phyloP scores from a whole-genome alignment of 208 protist species.

The Leishmania arabica region DNA sequence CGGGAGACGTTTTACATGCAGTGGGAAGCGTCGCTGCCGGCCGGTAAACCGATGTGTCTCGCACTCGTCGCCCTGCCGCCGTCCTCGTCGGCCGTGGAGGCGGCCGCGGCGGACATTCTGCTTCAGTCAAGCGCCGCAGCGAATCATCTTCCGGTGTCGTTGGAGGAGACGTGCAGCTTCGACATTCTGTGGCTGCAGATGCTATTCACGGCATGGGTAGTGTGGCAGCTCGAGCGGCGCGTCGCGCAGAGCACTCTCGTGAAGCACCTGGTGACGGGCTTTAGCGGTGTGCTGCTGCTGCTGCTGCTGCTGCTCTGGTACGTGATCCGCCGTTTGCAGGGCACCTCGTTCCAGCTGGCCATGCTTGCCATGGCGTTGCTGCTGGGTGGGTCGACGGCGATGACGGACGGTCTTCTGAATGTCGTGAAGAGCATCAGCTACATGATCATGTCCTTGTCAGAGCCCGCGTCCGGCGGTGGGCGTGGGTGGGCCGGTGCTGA shows the following conservation, averaged over 20 bases:
- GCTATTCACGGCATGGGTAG: conserved; percentile 21
- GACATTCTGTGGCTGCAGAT: conserved; percentile 61
- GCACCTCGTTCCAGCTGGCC: conserved; percentile 56
- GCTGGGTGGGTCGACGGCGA: conserved; percentile 51
- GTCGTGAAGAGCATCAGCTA: neutral
- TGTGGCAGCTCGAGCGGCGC: conserved; percentile 44
- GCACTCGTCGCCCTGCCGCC: conserved; percentile 29
- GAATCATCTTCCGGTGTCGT: conserved; percentile 21
- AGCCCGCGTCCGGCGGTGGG: neutral
- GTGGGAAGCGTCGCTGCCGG: conserved; percentile 30
- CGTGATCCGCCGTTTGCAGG: conserved; percentile 50
- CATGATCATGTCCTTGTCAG: neutral
- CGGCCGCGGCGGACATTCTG: neutral
- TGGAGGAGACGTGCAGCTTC: conserved; percentile 42
- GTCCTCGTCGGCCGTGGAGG: neutral
- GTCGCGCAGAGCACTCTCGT: conserved; percentile 49
- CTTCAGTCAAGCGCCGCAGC: neutral
- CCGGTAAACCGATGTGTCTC: conserved; percentile 36
- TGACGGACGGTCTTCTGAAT: conserved; percentile 41
- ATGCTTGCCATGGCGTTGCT: conserved; percentile 39
- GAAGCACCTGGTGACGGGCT: conserved; percentile 44
- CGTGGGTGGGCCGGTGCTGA: neutral
- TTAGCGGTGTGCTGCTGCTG: conserved; percentile 52
- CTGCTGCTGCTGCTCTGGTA: conserved; percentile 40
- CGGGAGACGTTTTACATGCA: conserved; percentile 11